These are phyloP conservation scores for Calonectria pteridis DNA, from an alignment of 2,329 filamentous ascomycete species.

Conservation along the genomic window DNA sequence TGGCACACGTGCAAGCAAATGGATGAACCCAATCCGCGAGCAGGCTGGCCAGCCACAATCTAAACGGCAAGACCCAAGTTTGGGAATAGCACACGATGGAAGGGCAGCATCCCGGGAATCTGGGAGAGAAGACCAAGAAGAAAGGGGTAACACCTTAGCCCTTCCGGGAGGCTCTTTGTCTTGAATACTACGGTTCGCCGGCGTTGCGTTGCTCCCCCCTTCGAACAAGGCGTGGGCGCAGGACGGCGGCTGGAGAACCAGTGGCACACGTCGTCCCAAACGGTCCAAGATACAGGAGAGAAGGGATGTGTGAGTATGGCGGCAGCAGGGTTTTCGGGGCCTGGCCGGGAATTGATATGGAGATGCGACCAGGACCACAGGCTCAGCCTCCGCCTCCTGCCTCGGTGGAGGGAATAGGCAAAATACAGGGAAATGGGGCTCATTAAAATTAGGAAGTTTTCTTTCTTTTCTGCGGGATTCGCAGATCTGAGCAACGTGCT, in stretches of 20 bases:
- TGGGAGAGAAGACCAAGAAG: neutral
- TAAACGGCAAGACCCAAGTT: neutral
- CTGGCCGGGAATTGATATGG: constrained; percentile 20
- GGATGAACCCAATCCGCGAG: neutral
- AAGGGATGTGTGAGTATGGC: neutral
- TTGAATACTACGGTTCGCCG: neutral
- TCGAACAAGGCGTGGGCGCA: neutral
- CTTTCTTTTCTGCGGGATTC: neutral
- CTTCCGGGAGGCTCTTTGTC: neutral
- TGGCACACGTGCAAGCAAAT: neutral
- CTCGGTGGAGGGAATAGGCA: constrained; percentile 19
- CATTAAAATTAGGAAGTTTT: neutral
- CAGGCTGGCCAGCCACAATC: constrained; percentile 15
- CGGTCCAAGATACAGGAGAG: neutral
- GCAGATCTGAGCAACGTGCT: neutral
- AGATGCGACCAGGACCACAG: neutral
- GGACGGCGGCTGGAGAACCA: constrained; percentile 11
- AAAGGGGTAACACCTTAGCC: constrained; percentile 10
- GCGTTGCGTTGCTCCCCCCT: neutral
- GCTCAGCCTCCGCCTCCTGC: constrained; percentile 14
- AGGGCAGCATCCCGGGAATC: neutral
- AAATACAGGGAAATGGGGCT: neutral
- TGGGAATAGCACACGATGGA: neutral
- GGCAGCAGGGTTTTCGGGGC: constrained; percentile 2
- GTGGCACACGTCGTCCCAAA: neutral